phyloP scores from a whole-genome alignment of 495 filamentous ascomycete species.

The Physcia stellaris region DNA sequence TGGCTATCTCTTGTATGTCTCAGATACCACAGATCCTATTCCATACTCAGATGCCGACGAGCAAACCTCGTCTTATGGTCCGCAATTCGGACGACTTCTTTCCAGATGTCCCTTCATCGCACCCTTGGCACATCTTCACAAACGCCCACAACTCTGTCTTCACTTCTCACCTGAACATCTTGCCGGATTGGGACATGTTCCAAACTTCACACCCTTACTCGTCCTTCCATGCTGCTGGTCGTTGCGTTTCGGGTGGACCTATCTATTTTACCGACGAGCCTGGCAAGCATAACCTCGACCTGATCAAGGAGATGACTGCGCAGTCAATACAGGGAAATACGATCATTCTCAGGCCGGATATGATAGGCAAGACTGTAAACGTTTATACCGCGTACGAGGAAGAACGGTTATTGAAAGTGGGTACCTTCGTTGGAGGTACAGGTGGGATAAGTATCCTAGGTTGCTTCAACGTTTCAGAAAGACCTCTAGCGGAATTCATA shows the following conservation, averaged over 20 bases:
- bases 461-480: conserved; percentile 62
- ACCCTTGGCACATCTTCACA: conserved; percentile 88
- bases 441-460: conserved; percentile 68
- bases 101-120: conserved; percentile 59
- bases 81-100: conserved; percentile 95
- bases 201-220: conserved; percentile 71
- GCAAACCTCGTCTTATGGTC: conserved; percentile 52
- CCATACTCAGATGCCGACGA: conserved; percentile 61
- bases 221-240: conserved; percentile 74
- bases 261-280: conserved; percentile 89
- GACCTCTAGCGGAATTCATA: conserved; percentile 48
- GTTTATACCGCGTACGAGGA: conserved; percentile 64
- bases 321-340: conserved; percentile 52
- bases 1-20: conserved; percentile 84
- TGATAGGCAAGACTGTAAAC: conserved; percentile 53
- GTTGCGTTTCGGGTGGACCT: conserved; percentile 81
- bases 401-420: conserved; percentile 58
- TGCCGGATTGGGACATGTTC: conserved; percentile 99
- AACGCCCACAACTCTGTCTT: conserved; percentile 88
- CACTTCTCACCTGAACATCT: conserved; percentile 55
- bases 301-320: conserved; percentile 69
- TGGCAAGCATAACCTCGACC: conserved; percentile 55
- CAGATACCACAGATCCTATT: conserved; percentile 73
- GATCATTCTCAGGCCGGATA: conserved; percentile 62
- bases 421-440: conserved; percentile 52